These are phyloP conservation scores for Cyclostephanos tholiformis DNA, from an alignment of 108 stramenopile genomes.

Conservation along the genomic window DNA sequence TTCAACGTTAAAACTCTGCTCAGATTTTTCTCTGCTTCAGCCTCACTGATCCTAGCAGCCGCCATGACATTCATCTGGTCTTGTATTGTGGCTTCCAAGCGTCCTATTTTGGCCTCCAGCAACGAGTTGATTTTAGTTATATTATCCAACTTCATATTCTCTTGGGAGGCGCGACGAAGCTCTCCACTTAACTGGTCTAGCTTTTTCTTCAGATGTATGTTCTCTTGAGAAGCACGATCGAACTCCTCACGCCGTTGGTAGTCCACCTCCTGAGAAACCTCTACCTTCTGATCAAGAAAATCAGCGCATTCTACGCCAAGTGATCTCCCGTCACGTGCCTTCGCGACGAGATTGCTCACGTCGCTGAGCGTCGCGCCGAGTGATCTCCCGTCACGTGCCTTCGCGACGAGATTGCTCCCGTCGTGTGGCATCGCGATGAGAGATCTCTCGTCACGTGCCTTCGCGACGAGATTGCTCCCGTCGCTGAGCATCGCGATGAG, in stretches of 20 bases:
- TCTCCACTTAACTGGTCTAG: background rate
- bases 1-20: constrained; percentile 20
- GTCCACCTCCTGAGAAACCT: background rate
- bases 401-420: no score
- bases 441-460: no score
- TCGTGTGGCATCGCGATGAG: no score
- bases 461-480: no score
- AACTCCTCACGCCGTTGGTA: constrained; percentile 13
- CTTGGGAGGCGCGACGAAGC: background rate
- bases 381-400: no score
- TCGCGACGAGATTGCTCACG: no score
- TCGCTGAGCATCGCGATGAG: no score
- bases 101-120: constrained; percentile 24
- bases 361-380: no score
- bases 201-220: background rate
- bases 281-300: constrained; percentile 23
- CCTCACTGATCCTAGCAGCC: constrained; percentile 47
- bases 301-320: constrained; percentile 27
- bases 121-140: constrained; percentile 25
- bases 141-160: constrained; percentile 16
- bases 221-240: constrained; percentile 3
- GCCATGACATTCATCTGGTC: constrained; percentile 42
- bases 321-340: no score
- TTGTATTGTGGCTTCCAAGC: constrained; percentile 34
- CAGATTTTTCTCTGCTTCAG: constrained; percentile 41